Evolutionary conservation across 2,329 filamentous ascomycete species (phyloP), one percentile per base, ranked within the genome.

Genomic region (Pseudocercospora ulei): DNA sequence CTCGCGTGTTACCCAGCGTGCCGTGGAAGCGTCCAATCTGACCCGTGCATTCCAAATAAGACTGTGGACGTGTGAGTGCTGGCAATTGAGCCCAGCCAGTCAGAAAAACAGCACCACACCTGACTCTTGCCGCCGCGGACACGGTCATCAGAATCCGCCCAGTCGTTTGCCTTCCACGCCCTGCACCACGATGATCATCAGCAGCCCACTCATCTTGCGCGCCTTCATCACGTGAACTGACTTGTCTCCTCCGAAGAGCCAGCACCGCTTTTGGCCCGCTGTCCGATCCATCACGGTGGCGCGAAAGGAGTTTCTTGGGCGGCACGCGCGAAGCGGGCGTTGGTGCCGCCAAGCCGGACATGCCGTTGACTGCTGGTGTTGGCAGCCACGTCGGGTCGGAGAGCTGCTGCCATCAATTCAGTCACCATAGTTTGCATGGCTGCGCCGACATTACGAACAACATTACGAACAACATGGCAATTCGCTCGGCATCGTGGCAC

Each of bases 121-220:
- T 69, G 62, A 25, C 79, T 84, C 43, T 70, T 70, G 35, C 83
- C 83, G 42, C 81, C 81, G 28, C 82, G 76, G n/a, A 88, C 80
- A 18, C 76, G 69, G 60, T 88, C 83, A 58, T 88, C 81, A 37
- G 75, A 78, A 8, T 75, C 66, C 5, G 72, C 77, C 80, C 81
- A 88, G 47, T 74, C 69, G 35, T 63, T 58, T 1, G 67, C 56
- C 13, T 67, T 60, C 78, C 80, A 83, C 13, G 66, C 65, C 42
- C 75, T 79, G 56, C 24, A 22, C n/a, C n/a, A n/a, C n/a, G n/a
- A n/a, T n/a, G n/a, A n/a, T n/a, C n/a, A n/a, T n/a, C n/a, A n/a
- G n/a, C n/a, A n/a, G n/a, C n/a, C n/a, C n/a, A n/a, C 20, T 23
- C 31, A 12, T 24, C 18, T 25, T 12, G n/a, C 11, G 30, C 19